Conservation (phyloP, 2,329 filamentous ascomycete genomes). For the Davidsoniella neocaledoniae region DNA sequence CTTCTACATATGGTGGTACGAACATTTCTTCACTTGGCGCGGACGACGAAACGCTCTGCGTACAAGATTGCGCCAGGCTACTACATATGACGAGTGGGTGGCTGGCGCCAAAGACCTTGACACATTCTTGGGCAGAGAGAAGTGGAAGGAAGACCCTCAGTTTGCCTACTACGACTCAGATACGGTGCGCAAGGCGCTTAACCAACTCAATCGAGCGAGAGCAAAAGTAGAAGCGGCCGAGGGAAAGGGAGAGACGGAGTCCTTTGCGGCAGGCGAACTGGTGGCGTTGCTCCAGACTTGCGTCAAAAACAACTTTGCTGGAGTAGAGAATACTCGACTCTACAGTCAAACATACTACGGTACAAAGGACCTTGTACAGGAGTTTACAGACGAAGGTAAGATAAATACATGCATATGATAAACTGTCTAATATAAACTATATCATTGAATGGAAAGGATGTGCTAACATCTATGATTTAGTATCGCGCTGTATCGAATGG, state of each 20-base stretch:
- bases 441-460: not conserved
- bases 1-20: slow-evolving; percentile 81
- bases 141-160: slow-evolving; percentile 63
- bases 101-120: slow-evolving; percentile 65
- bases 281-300: slow-evolving; percentile 69
- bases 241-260: slow-evolving; percentile 19
- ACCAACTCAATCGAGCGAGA: slow-evolving; percentile 53
- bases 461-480: slow-evolving; percentile 1
- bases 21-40: slow-evolving; percentile 80
- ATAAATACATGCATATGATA: slow-evolving; percentile 12
- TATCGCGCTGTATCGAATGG: slow-evolving; percentile 11
- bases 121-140: slow-evolving; percentile 59
- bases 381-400: slow-evolving; percentile 68
- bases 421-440: not conserved
- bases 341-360: slow-evolving; percentile 97
- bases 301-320: slow-evolving; percentile 94
- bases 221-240: slow-evolving; percentile 37
- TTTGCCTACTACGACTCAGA: slow-evolving; percentile 78
- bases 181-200: slow-evolving; percentile 61
- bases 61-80: slow-evolving; percentile 51
- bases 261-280: slow-evolving; percentile 40
- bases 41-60: slow-evolving; percentile 59
- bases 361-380: slow-evolving; percentile 87
- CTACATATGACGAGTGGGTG: slow-evolving; percentile 72
- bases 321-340: slow-evolving; percentile 81